These are phyloP conservation scores for Arthrobotrys iridis DNA, from an alignment of 2,329 filamentous ascomycete species.

Conservation along the genomic window DNA sequence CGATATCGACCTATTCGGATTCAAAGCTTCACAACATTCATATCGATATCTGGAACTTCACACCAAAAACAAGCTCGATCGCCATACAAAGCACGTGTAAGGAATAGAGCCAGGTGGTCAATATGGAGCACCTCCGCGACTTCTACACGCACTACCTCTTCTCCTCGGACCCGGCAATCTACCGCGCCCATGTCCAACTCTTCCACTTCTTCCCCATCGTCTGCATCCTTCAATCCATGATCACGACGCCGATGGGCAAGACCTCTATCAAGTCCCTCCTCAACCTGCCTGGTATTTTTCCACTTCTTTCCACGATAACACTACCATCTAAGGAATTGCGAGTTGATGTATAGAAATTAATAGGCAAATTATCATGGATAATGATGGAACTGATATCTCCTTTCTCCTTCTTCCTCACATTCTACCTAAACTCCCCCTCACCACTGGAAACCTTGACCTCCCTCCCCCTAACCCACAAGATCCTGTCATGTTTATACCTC, in stretches of 20 bases:
- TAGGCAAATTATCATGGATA: conserved; percentile 76
- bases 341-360: too few species aligned
- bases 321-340: not conserved
- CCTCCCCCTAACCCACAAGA: conserved; percentile 67
- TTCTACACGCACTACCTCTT: conserved; percentile 35
- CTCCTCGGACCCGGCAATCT: conserved; percentile 33
- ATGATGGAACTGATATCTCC: conserved; percentile 75
- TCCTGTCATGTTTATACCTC: conserved; percentile 80
- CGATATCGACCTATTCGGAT: too few species aligned
- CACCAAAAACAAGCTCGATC: not conserved
- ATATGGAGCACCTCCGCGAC: conserved; percentile 20
- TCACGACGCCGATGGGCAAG: conserved; percentile 78
- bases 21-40: not conserved
- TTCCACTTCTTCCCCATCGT: conserved; percentile 51
- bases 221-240: conserved; percentile 28
- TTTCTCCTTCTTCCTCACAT: conserved; percentile 55
- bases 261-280: conserved; percentile 78
- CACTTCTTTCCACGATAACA: too few species aligned
- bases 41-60: not conserved
- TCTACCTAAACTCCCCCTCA: conserved; percentile 53
- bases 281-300: conserved; percentile 79
- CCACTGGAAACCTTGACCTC: not conserved
- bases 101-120: not conserved
- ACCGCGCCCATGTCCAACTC: conserved; percentile 32
- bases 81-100: too few species aligned